Evolutionary conservation across 768 basidiomycete genomes (phyloP), one percentile per base, ranked within the genome.

Genomic region (Termitomyces sp.): DNA sequence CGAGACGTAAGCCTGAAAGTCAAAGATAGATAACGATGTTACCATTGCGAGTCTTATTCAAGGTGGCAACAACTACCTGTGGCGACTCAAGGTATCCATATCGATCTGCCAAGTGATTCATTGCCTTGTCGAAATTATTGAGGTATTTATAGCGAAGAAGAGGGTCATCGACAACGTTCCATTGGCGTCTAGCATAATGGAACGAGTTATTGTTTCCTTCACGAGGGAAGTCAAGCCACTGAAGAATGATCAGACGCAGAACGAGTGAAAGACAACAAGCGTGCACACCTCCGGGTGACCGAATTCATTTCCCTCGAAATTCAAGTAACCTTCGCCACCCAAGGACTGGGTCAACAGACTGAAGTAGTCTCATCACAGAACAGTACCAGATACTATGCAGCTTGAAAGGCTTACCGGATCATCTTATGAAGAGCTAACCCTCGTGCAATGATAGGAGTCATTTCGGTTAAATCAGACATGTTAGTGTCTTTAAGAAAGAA

Each of bases 171-270:
- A 92, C 86, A 35, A 98, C 78, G 68, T 94, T 95, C 91, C 94
- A 99, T 66, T 98, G 97, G 26, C 97, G 85, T 42, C 97, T 87
- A 22, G 97, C 95, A 69, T 99, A 91, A 64, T 97, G 91, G 83
- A 94, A 99, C 13, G 94, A 97, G 72, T 94, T 92, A 69, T 84
- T 82, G 69, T 99, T 99, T 20, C 97, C 97, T 64, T 85, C 92
- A 32, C 97, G 90, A 43, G 97, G 97, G 75, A 99, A 99, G 73
- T 99, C 97, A 65, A 99, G 92, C 97, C 97, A 99, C 86, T 93
- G 38, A 45, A n/a, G 18, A 38, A 32, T 49, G 7, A 42, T 65
- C 40, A 61, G 49, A 52, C 26, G 55, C 14, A 54, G 38, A 26
- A 47, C 8, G 14, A 30, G 53, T 22, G 40, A 33, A 38, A 33